These are phyloP conservation scores for Hypocreales sp. DNA, from an alignment of 2,329 filamentous ascomycete species.

Conservation along the genomic window DNA sequence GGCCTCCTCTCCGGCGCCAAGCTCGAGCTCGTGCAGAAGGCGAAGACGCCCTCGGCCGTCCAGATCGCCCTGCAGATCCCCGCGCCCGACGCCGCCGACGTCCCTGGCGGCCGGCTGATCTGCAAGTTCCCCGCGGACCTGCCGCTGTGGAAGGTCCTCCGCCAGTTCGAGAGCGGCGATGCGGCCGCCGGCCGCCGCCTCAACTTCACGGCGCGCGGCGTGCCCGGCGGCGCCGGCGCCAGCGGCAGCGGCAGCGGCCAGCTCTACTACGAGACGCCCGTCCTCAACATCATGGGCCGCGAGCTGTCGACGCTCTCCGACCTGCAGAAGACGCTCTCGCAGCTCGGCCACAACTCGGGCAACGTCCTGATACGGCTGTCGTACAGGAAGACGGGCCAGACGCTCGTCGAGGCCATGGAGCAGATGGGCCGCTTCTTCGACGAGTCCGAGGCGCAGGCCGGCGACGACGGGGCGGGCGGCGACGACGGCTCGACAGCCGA, in stretches of 20 bases:
- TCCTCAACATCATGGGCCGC: constrained; percentile 69
- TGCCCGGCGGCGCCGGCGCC: constrained; percentile 51
- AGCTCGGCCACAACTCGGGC: constrained; percentile 76
- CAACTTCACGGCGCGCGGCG: constrained; percentile 73
- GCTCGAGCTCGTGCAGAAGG: constrained; percentile 77
- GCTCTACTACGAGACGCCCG: constrained; percentile 76
- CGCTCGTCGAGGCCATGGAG: constrained; percentile 71
- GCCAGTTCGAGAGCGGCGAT: constrained; percentile 72
- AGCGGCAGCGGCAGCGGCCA: constrained; percentile 46
- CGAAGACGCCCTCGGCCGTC: constrained; percentile 71
- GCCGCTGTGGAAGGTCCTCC: constrained; percentile 75
- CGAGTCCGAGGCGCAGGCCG: constrained; percentile 20
- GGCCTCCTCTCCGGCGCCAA: constrained; percentile 77
- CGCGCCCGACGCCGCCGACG: constrained; percentile 46
- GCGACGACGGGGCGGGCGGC: constrained; percentile 3
- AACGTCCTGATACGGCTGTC: constrained; percentile 63
- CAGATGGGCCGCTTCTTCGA: constrained; percentile 67
- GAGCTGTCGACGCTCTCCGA: constrained; percentile 65
- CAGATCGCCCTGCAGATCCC: constrained; percentile 82
- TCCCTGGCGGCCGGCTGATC: constrained; percentile 51
- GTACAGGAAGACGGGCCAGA: constrained; percentile 62
- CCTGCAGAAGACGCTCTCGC: constrained; percentile 75
- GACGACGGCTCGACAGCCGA: constrained; percentile 1
- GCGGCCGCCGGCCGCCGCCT: constrained; percentile 43
- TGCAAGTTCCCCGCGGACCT: constrained; percentile 83